Conservation (phyloP, 2,329 filamentous ascomycete species). For the Neoarthrinium moseri region DNA sequence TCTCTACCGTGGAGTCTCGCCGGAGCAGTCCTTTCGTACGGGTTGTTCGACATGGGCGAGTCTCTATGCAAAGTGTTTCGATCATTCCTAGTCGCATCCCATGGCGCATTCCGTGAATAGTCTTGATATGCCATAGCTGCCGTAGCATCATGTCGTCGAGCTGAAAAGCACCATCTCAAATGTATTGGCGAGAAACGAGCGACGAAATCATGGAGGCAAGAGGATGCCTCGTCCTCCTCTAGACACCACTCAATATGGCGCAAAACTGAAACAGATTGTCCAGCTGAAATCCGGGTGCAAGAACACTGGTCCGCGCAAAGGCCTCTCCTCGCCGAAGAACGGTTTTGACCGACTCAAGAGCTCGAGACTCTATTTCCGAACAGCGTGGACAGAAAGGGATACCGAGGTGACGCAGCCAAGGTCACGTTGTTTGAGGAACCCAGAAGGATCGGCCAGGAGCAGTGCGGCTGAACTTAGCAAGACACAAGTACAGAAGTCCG, state of each 20-base stretch:
- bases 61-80: slow-evolving; percentile 26
- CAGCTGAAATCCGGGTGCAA: too few relatives aligned
- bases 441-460: too few relatives aligned
- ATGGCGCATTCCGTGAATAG: slow-evolving; percentile 15
- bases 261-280: too few relatives aligned
- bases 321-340: too few relatives aligned
- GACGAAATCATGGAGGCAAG: background rate
- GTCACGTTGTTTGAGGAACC: too few relatives aligned
- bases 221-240: background rate
- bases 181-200: background rate
- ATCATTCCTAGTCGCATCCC: slow-evolving; percentile 14
- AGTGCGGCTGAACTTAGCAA: too few relatives aligned
- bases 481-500: too few relatives aligned
- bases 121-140: slow-evolving; percentile 23
- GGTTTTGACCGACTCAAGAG: too few relatives aligned
- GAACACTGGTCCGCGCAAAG: too few relatives aligned
- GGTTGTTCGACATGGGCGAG: slow-evolving; percentile 25
- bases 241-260: background rate
- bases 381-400: too few relatives aligned
- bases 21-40: slow-evolving; percentile 17
- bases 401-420: too few relatives aligned
- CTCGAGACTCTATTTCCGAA: too few relatives aligned
- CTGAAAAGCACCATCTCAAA: background rate
- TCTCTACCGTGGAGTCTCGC: slow-evolving; percentile 23
- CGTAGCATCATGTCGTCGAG: slow-evolving; percentile 4